These are phyloP conservation scores for Geotrichum bryndzae DNA, from an alignment of 1,139 yeast genomes.

Conservation along the genomic window DNA sequence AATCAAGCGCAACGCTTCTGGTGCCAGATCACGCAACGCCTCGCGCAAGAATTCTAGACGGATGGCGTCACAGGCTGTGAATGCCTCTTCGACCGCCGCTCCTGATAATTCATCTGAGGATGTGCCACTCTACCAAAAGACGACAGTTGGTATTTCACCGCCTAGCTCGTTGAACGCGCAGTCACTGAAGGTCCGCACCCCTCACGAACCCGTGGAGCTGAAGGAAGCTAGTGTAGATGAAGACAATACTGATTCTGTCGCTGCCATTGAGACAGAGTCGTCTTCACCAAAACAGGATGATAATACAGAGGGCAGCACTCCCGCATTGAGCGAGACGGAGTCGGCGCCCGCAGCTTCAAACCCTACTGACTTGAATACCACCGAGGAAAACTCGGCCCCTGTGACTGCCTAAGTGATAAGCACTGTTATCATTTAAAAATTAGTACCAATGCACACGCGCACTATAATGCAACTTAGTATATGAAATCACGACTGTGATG, in stretches of 20 bases:
- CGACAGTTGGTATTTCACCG: not conserved
- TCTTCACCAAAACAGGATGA: not conserved
- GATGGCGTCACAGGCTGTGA: not conserved
- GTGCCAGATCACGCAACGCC: not conserved
- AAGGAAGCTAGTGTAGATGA: not conserved
- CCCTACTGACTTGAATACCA: not conserved
- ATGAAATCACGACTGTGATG: no score
- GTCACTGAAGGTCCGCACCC: not conserved
- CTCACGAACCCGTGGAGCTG: not conserved
- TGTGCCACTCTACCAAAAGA: not conserved
- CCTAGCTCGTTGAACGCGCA: not conserved
- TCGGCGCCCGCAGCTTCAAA: not conserved
- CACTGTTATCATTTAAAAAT: no score
- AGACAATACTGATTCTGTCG: not conserved
- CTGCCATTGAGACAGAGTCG: not conserved
- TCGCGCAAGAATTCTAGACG: not conserved
- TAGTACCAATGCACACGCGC: no score
- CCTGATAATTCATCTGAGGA: not conserved
- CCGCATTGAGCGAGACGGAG: not conserved
- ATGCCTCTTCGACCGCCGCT: not conserved
- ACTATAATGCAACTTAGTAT: no score
- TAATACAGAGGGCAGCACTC: not conserved
- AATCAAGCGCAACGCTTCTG: conserved; percentile 9
- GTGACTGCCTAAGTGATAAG: not conserved
- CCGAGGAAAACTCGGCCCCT: not conserved